phyloP scores from a whole-genome alignment of 441 rosid genomes.

The Cnidoscolus chayamansa region DNA sequence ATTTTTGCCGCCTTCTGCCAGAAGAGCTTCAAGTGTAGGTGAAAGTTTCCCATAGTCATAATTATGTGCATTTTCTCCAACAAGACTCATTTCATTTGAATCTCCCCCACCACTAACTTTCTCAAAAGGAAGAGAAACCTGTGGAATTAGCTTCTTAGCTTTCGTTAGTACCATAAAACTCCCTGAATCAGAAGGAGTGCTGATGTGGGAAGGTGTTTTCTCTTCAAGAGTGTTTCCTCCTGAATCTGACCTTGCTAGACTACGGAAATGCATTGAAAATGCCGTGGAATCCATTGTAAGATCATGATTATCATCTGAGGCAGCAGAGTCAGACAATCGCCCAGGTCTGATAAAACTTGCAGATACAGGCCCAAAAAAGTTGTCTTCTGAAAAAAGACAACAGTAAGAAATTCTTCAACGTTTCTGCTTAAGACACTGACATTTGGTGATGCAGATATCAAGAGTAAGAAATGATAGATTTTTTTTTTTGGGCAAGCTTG shows the following conservation, averaged over 20 bases:
- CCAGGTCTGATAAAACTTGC: constrained; percentile 74
- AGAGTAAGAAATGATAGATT: background rate
- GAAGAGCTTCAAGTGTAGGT: constrained; percentile 66
- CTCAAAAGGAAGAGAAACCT: constrained; percentile 30
- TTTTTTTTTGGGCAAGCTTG: background rate
- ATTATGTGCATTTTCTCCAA: constrained; percentile 53
- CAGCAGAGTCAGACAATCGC: constrained; percentile 58
- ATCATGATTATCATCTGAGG: constrained; percentile 72
- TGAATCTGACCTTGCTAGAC: constrained; percentile 69
- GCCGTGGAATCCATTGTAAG: constrained; percentile 91
- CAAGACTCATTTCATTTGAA: constrained; percentile 87
- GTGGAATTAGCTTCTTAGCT: constrained; percentile 43
- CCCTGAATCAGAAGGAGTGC: constrained; percentile 45
- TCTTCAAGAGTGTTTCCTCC: constrained; percentile 59
- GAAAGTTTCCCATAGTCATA: constrained; percentile 70
- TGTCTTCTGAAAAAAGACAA: constrained; percentile 44
- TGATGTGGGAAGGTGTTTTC: constrained; percentile 46
- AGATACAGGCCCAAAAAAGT: constrained; percentile 89
- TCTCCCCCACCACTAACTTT: constrained; percentile 55
- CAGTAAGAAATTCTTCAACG: constrained; percentile 20
- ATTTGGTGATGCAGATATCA: background rate
- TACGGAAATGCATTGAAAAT: constrained; percentile 86
- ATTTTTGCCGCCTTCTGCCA: constrained; percentile 53
- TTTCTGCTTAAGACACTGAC: background rate
- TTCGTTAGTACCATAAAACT: constrained; percentile 61